Base-by-base conservation (phyloP, 75 land plant species). In the Pseudotsuga menziesii region DNA sequence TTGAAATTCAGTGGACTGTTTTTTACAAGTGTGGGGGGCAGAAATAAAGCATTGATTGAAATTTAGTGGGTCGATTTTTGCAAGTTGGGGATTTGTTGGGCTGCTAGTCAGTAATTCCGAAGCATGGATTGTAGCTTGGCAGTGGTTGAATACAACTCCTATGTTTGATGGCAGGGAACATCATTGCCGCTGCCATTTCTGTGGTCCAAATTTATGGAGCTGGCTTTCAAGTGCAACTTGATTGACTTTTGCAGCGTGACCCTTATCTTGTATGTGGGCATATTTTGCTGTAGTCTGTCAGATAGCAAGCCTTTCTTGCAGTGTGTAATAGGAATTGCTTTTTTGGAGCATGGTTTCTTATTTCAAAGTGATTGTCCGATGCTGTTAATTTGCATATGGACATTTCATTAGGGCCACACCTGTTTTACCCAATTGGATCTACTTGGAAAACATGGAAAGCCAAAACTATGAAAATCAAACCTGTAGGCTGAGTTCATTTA, bases 121-220 rank as follows among this genome's bases (percentile, higher is more conserved):
- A 75, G 84, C 80, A 80, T 75, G 72, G 86, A 78, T 82, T 82
- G 86, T 84, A 85, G 85, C 85, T 73, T 84, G 86, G 86, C 77
- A 84, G 86, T 73, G 77, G 86, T 63, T 56, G 61, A 82, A 75
- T 73, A 52, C 60, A 61, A 72, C 55, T 69, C 72, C 54, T 69
- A 79, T 81, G 83, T 71, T 64, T 73, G 35, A 69, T 81, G 78
- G 83, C 75, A 60, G 56, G 74, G 76, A 76, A 56, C 54, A 41
- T 56, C 73, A 64, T 80, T 73, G 80, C 84, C 80, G 62, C 84
- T 57, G 80, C 80, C 74, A 73, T 69, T 76, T 64, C 80, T 84
- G 71, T 78, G 84, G 78, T 83, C 56, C 56, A 72, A 79, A 78
- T 73, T n/a, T 77, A 61, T 81, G 78, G 85, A 80, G 86, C 80